Evolutionary conservation across 2,329 filamentous ascomycete genomes (phyloP).

Genomic region (Fusarium chuoi): DNA sequence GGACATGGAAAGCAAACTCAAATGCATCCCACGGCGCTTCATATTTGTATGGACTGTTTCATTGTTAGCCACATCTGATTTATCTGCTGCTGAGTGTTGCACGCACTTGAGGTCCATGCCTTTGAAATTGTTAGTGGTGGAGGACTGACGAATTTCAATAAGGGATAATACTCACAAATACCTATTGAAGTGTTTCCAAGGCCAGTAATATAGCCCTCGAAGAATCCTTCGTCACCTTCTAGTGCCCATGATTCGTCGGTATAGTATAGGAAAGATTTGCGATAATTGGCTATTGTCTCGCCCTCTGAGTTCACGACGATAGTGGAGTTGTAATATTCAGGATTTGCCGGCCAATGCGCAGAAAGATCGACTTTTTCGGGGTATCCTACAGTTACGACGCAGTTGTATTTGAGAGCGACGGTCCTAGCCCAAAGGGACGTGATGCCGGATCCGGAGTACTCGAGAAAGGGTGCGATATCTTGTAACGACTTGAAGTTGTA

Average conservation of each 20-base stretch:
- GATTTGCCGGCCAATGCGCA: conserved; percentile 59
- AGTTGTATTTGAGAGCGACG: conserved; percentile 72
- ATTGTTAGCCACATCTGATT: conserved; percentile 6
- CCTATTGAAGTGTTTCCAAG: conserved; percentile 66
- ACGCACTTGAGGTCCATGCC: conserved; percentile 69
- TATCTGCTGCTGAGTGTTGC: neutral
- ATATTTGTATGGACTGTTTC: conserved; percentile 50
- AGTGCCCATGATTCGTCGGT: conserved; percentile 71
- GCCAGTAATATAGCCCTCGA: conserved; percentile 53
- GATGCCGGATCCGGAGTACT: conserved; percentile 72
- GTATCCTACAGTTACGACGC: conserved; percentile 77
- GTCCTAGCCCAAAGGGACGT: conserved; percentile 77
- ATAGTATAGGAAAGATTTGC: conserved; percentile 68
- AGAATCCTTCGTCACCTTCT: conserved; percentile 65
- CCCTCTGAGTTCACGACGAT: conserved; percentile 68
- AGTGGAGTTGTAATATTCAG: conserved; percentile 65
- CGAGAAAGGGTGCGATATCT: conserved; percentile 75
- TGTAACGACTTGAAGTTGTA: conserved; percentile 80
- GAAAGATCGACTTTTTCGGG: conserved; percentile 72
- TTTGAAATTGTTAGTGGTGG: neutral
- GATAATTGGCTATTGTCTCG: conserved; percentile 69
- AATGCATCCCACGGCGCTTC: conserved; percentile 52
- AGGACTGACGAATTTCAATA: neutral
- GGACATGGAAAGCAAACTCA: conserved; percentile 64
- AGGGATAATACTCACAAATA: conserved; percentile 57